Evolutionary conservation across 176 grass and related monocot species (phyloP).

Genomic region (Oryza officinalis): DNA sequence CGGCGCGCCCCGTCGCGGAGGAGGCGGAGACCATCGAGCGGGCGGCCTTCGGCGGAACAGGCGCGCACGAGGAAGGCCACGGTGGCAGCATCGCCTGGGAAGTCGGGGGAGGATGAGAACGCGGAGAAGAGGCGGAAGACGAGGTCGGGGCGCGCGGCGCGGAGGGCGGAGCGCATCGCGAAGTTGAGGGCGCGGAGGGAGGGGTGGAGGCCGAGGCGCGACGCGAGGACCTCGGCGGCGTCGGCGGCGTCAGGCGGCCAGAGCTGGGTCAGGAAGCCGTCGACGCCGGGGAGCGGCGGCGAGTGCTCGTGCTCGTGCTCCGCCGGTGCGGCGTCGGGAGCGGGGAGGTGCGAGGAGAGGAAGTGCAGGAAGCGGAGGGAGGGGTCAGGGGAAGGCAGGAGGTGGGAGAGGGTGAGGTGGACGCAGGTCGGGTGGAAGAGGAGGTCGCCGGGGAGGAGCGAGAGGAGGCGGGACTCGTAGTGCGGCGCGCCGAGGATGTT

Average conservation of each 20-base stretch:
- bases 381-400: slow-evolving; percentile 33
- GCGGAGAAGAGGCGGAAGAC: slow-evolving; percentile 58
- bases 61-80: slow-evolving; percentile 52
- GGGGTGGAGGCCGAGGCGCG: slow-evolving; percentile 44
- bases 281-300: slow-evolving; percentile 17
- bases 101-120: slow-evolving; percentile 44
- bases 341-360: slow-evolving; percentile 45
- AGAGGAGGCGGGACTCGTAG: slow-evolving; percentile 42
- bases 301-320: background rate
- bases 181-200: slow-evolving; percentile 47
- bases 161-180: slow-evolving; percentile 32
- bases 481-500: slow-evolving; percentile 25
- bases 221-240: slow-evolving; percentile 32
- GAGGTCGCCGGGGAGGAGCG: slow-evolving; percentile 42
- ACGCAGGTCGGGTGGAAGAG: slow-evolving; percentile 60
- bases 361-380: slow-evolving; percentile 62
- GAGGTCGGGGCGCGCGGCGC: slow-evolving; percentile 47
- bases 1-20: slow-evolving; percentile 56
- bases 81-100: slow-evolving; percentile 46
- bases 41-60: slow-evolving; percentile 46
- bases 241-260: slow-evolving; percentile 33
- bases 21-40: slow-evolving; percentile 60
- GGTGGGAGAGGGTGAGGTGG: slow-evolving; percentile 46
- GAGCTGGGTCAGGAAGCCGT: slow-evolving; percentile 45
- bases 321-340: slow-evolving; percentile 21